Evolutionary conservation across 2,329 filamentous ascomycete genomes (phyloP).

Genomic region (Fusarium pseudograminearum): DNA sequence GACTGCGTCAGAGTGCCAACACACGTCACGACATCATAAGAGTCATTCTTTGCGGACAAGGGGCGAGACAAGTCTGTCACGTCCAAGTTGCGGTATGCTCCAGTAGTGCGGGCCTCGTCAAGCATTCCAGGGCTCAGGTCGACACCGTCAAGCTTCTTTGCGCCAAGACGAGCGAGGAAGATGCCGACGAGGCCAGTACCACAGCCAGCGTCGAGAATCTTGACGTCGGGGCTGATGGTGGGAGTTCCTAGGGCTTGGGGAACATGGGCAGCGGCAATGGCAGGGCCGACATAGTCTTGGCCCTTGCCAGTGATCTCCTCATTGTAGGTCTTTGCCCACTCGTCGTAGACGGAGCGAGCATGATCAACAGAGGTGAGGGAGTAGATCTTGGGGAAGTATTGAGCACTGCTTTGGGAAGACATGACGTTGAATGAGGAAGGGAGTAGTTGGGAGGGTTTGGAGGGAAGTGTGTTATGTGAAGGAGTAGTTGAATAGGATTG

Average conservation of each 20-base stretch:
- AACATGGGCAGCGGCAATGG: conserved; percentile 52
- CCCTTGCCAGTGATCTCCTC: conserved; percentile 50
- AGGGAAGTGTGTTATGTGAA: background rate
- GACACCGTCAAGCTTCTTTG: conserved; percentile 62
- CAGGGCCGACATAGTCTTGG: conserved; percentile 59
- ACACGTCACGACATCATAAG: conserved; percentile 65
- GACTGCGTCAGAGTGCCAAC: conserved; percentile 67
- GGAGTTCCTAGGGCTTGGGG: conserved; percentile 47
- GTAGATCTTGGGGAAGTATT: conserved; percentile 47
- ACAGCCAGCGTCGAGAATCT: conserved; percentile 67
- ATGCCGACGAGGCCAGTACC: conserved; percentile 66
- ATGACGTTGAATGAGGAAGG: conserved; percentile 16
- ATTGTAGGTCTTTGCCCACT: conserved; percentile 54
- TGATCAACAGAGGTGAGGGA: conserved; percentile 44
- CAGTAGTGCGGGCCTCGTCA: conserved; percentile 60
- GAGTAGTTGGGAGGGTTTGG: background rate
- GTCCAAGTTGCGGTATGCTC: conserved; percentile 60
- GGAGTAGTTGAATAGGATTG: conserved; percentile 1
- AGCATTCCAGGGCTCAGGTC: conserved; percentile 67
- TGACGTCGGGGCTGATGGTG: conserved; percentile 38
- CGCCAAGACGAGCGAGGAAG: conserved; percentile 58
- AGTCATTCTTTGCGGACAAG: conserved; percentile 54
- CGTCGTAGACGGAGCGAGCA: conserved; percentile 51
- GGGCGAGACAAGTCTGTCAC: conserved; percentile 60
- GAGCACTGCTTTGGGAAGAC: conserved; percentile 43